These are phyloP conservation scores for Dryas alaskensis DNA, from an alignment of 306 rosid species.

Conservation along the genomic window DNA sequence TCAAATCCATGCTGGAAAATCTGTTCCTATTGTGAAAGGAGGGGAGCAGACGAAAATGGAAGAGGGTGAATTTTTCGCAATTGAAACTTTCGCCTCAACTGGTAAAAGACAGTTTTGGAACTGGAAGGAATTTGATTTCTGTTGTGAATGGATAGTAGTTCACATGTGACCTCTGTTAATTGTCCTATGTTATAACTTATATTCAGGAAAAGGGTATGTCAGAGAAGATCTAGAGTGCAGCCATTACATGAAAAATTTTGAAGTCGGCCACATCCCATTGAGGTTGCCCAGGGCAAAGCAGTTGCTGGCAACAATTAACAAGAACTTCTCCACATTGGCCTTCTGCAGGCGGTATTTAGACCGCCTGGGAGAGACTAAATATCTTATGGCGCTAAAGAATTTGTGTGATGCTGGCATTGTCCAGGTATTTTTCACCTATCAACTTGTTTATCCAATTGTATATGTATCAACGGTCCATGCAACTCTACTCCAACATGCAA, in stretches of 20 bases:
- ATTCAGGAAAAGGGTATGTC: slow-evolving; percentile 86
- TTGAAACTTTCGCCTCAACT: slow-evolving; percentile 93
- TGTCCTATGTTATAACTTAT: slow-evolving; percentile 17
- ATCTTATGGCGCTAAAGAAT: slow-evolving; percentile 90
- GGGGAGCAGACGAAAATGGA: slow-evolving; percentile 99
- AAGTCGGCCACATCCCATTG: slow-evolving; percentile 82
- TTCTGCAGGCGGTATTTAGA: slow-evolving; percentile 90
- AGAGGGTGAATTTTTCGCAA: slow-evolving; percentile 97
- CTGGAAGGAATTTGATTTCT: slow-evolving; percentile 1
- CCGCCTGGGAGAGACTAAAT: slow-evolving; percentile 93
- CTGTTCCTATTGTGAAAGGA: slow-evolving; percentile 94
- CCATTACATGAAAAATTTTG: slow-evolving; percentile 96
- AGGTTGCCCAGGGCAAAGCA: slow-evolving; percentile 96
- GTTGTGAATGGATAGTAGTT: slow-evolving; percentile 19
- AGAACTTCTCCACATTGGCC: slow-evolving; percentile 92
- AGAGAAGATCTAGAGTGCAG: slow-evolving; percentile 99
- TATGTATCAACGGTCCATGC: neutral
- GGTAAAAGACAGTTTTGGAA: slow-evolving; percentile 47
- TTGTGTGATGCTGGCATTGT: slow-evolving; percentile 81
- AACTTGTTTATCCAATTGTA: neutral
- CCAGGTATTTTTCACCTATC: slow-evolving; percentile 53
- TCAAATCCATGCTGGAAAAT: slow-evolving; percentile 95
- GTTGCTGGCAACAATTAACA: slow-evolving; percentile 75
- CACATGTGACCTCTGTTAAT: slow-evolving; percentile 13
- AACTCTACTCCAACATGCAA: neutral